A percentile compares a stretch with the other conserved stretches of the same genome.
Evolutionary conservation across 768 basidiomycete species (phyloP).

Genomic region (Trametopsis cervina): DNA sequence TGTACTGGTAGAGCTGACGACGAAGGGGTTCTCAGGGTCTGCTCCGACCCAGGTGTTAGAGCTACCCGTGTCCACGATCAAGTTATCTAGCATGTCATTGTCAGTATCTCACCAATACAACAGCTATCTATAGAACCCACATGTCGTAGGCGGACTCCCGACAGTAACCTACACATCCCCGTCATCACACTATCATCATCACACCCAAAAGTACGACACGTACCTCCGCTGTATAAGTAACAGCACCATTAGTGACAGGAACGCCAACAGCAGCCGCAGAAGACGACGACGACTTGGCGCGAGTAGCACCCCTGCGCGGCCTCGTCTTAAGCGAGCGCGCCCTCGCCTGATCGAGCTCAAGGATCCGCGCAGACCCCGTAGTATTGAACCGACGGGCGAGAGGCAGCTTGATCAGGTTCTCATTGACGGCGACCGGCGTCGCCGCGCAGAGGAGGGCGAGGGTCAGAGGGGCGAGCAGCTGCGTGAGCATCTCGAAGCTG

Average conservation of each 20-base stretch:
- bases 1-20: constrained; percentile 1
- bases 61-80: constrained; percentile 13
- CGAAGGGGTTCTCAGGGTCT: constrained; percentile 2
- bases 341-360: constrained; percentile 45
- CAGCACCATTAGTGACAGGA: constrained; percentile 1
- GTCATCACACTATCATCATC: background rate
- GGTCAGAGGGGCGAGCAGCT: constrained; percentile 17
- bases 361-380: constrained; percentile 39
- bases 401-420: constrained; percentile 32
- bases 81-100: background rate
- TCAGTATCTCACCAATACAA: background rate
- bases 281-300: no score
- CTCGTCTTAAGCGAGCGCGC: constrained; percentile 33
- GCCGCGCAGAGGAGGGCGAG: constrained; percentile 17
- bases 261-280: background rate
- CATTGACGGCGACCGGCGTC: constrained; percentile 19
- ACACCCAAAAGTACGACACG: background rate
- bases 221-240: constrained; percentile 4
- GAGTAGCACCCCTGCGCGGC: no score
- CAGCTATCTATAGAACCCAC: background rate
- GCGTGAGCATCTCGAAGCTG: constrained; percentile 1
- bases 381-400: constrained; percentile 47
- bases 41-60: constrained; percentile 15
- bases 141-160: background rate
- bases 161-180: background rate